Conservation (phyloP, 768 basidiomycete genomes). For the Pleurotus pulmonarius region DNA sequence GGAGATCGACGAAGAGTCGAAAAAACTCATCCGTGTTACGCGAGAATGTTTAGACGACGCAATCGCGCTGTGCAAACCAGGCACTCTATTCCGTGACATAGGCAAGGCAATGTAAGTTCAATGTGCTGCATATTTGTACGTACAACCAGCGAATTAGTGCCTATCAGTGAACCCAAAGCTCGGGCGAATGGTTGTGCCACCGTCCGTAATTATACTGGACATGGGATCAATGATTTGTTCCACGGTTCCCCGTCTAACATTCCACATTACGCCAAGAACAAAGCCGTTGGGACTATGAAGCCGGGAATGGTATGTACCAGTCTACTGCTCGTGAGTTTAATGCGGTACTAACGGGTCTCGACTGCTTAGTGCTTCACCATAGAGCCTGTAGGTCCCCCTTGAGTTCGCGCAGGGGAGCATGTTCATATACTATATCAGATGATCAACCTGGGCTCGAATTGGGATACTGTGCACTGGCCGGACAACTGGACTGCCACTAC, state of each 20-base stretch:
- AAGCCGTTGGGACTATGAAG: constrained; percentile 91
- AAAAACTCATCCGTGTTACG: constrained; percentile 77
- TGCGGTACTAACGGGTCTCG: background rate
- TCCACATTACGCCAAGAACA: constrained; percentile 93
- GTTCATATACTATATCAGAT: constrained; percentile 48
- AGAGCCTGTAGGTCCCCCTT: constrained; percentile 55
- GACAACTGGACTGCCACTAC: constrained; percentile 98
- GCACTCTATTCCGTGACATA: constrained; percentile 82
- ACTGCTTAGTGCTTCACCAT: constrained; percentile 62
- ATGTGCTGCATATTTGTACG: background rate
- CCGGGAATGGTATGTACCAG: constrained; percentile 71
- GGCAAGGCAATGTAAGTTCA: constrained; percentile 76
- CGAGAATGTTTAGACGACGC: constrained; percentile 84
- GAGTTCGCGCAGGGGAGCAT: background rate
- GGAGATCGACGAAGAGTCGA: constrained; percentile 78
- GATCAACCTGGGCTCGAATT: constrained; percentile 83
- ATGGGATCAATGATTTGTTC: constrained; percentile 86
- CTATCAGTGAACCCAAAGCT: constrained; percentile 75
- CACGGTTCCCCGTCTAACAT: constrained; percentile 76
- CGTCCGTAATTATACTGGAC: constrained; percentile 89
- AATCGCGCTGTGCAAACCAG: constrained; percentile 92
- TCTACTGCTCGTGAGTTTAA: background rate
- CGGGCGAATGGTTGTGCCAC: constrained; percentile 83
- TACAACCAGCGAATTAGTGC: constrained; percentile 1
- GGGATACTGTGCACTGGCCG: constrained; percentile 82